A percentile compares a stretch with the other conserved stretches of the same genome.
Conservation (phyloP, 768 basidiomycete genomes). For the Pilatotrama ljubarskyi region DNA sequence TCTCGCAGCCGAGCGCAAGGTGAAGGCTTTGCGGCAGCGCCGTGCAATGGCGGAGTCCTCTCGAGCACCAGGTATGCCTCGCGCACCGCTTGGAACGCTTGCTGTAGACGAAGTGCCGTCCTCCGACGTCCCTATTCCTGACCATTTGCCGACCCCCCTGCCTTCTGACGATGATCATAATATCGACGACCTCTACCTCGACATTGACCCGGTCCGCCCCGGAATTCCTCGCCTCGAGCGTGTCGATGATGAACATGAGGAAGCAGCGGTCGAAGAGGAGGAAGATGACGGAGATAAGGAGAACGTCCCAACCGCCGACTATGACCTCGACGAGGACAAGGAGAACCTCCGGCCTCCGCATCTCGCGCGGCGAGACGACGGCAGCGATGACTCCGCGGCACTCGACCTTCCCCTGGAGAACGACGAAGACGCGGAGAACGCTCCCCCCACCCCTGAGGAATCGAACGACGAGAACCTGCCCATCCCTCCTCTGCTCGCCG, state of each 20-base stretch:
- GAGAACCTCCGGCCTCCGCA: conserved; percentile 15
- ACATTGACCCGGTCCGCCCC: conserved; percentile 14
- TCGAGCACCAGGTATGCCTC: neutral
- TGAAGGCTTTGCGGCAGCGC: conserved; percentile 22
- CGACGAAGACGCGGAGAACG: conserved; percentile 1
- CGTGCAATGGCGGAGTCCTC: conserved; percentile 1
- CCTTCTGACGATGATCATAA: conserved; percentile 24
- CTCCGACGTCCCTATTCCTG: conserved; percentile 10
- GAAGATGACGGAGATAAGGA: conserved; percentile 24
- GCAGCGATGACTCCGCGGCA: conserved; percentile 7
- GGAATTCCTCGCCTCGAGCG: neutral
- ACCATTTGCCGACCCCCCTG: conserved; percentile 26
- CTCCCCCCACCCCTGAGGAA: neutral
- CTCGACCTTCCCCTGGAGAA: neutral
- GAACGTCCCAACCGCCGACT: conserved; percentile 19
- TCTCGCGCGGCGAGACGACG: neutral
- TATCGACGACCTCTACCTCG: conserved; percentile 28
- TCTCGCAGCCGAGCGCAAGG: conserved; percentile 27
- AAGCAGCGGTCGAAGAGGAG: neutral
- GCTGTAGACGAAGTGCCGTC: conserved; percentile 15
- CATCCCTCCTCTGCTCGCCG: conserved; percentile 6
- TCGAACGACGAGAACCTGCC: neutral
- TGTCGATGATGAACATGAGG: neutral
- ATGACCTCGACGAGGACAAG: conserved; percentile 12
- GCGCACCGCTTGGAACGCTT: conserved; percentile 26